Percentiles rank a stretch among this genome's conserved stretches.
Conservation (phyloP, 805 yeast genomes). For the Candida caryicola region DNA sequence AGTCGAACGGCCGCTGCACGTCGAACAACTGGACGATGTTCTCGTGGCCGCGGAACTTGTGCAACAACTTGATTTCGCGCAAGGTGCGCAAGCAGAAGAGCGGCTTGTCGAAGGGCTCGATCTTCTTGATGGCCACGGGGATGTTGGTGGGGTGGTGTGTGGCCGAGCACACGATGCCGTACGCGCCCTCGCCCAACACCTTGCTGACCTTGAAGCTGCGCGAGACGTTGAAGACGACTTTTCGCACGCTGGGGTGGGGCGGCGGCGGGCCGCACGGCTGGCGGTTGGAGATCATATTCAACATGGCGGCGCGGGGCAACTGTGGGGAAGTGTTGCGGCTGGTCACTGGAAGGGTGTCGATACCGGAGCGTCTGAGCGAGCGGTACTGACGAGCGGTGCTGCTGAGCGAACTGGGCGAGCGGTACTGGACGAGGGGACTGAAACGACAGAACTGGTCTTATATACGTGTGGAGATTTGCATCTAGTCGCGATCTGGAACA, state of each 20-base stretch:
- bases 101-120: slow-evolving; percentile 65
- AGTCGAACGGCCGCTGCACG: slow-evolving; percentile 59
- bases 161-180: slow-evolving; percentile 75
- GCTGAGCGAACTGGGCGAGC: too few relatives aligned
- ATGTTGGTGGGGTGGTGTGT: slow-evolving; percentile 57
- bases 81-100: slow-evolving; percentile 68
- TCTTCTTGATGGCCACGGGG: slow-evolving; percentile 74
- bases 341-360: too few relatives aligned
- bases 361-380: too few relatives aligned
- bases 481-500: background rate
- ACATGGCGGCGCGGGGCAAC: too few relatives aligned
- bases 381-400: too few relatives aligned
- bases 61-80: slow-evolving; percentile 64
- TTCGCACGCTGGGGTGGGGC: background rate
- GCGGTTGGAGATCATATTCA: too few relatives aligned
- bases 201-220: slow-evolving; percentile 58
- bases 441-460: too few relatives aligned
- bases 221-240: slow-evolving; percentile 55
- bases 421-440: too few relatives aligned
- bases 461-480: background rate
- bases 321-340: too few relatives aligned
- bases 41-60: slow-evolving; percentile 65
- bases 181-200: slow-evolving; percentile 77
- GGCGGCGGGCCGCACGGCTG: background rate
- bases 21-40: slow-evolving; percentile 67